phyloP scores from a whole-genome alignment of 139 green algal genomes.

The Marvania coccoides region DNA sequence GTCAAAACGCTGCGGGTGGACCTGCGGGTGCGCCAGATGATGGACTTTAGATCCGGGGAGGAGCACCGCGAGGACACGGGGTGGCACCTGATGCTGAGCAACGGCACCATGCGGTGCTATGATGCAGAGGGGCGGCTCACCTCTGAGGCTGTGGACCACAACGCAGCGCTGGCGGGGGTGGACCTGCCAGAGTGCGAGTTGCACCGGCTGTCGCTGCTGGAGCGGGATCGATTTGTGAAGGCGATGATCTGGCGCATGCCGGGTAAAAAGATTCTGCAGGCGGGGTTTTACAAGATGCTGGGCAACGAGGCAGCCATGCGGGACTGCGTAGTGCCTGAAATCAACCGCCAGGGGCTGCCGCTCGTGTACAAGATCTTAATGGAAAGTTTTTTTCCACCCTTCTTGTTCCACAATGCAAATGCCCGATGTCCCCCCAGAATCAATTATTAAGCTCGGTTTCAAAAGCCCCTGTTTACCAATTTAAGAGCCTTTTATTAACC shows the following conservation, averaged over 20 bases:
- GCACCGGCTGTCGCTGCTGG: conserved; percentile 28
- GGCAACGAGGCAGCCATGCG: conserved; percentile 25
- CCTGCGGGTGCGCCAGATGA: conserved; percentile 12
- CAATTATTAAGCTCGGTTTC: too few species aligned
- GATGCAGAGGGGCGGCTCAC: not conserved
- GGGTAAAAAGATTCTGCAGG: not conserved
- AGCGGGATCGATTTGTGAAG: conserved; percentile 16
- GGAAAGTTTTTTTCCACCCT: too few species aligned
- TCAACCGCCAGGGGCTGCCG: conserved; percentile 25
- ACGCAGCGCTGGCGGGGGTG: conserved; percentile 10
- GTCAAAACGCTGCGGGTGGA: conserved; percentile 8
- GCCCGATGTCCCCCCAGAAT: too few species aligned
- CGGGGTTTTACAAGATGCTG: conserved; percentile 14
- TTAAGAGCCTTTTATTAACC: too few species aligned
- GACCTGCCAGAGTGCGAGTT: conserved; percentile 9
- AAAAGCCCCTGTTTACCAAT: too few species aligned
- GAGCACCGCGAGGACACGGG: conserved; percentile 18
- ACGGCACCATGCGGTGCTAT: conserved; percentile 20
- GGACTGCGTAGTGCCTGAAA: conserved; percentile 19
- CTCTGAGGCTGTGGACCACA: conserved; percentile 10
- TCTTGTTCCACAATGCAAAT: too few species aligned
- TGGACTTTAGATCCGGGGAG: conserved; percentile 20
- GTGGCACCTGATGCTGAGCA: conserved; percentile 26
- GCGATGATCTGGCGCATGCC: conserved; percentile 21
- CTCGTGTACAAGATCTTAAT: conserved; percentile 36